These are phyloP conservation scores for Stereocaulon alpinum DNA, from an alignment of 495 filamentous ascomycete genomes.

Conservation along the genomic window DNA sequence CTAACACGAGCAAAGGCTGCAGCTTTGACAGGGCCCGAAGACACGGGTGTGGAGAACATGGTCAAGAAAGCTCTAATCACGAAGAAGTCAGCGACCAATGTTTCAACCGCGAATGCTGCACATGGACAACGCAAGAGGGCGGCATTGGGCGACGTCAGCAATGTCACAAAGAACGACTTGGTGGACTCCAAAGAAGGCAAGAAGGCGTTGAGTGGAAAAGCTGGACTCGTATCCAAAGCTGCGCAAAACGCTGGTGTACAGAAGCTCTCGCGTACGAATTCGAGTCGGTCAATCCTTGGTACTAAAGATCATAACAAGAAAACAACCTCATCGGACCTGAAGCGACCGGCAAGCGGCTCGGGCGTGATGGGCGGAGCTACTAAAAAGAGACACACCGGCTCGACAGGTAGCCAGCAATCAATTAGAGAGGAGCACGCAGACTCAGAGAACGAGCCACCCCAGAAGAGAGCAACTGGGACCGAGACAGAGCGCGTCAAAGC, in stretches of 20 bases:
- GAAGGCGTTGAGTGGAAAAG: constrained; percentile 52
- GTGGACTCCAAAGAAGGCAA: constrained; percentile 53
- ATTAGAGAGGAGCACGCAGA: constrained; percentile 53
- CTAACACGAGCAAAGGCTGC: constrained; percentile 89
- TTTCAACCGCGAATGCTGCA: constrained; percentile 34
- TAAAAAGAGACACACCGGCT: constrained; percentile 53
- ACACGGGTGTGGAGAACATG: constrained; percentile 38
- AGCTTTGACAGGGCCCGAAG: constrained; percentile 47
- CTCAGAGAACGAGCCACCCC: constrained; percentile 45
- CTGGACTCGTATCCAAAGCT: constrained; percentile 65
- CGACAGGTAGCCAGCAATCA: constrained; percentile 38
- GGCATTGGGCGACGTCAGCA: constrained; percentile 89
- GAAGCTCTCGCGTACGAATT: constrained; percentile 59
- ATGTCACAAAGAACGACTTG: constrained; percentile 69
- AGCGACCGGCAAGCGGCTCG: constrained; percentile 61
- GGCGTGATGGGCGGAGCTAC: constrained; percentile 47
- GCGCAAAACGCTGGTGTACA: constrained; percentile 62
- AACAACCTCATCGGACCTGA: constrained; percentile 43
- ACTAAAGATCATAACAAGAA: constrained; percentile 60
- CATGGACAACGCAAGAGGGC: constrained; percentile 52
- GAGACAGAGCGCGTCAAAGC: constrained; percentile 28
- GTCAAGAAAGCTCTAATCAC: constrained; percentile 65
- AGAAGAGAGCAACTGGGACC: constrained; percentile 33
- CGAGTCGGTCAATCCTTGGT: constrained; percentile 50
- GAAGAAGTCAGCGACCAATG: constrained; percentile 57